Conservation (phyloP, 2,329 filamentous ascomycete species). For the Polychaeton citri region DNA sequence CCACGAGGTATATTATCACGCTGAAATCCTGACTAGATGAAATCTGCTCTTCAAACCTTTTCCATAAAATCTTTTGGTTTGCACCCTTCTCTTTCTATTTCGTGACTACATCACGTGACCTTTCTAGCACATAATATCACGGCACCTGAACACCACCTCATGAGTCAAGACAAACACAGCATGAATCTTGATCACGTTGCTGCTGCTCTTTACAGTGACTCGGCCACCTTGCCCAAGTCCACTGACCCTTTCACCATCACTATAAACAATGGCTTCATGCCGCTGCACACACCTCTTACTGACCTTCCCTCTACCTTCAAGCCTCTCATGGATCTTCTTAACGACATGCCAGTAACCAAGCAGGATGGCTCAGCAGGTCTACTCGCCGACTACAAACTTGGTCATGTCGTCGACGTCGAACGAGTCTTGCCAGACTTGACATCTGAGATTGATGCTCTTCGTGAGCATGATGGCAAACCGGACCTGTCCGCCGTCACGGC, state of each 20-base stretch:
- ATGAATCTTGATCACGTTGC: not conserved
- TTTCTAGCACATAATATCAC: not conserved
- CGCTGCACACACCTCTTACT: conserved; percentile 37
- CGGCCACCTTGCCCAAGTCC: not conserved
- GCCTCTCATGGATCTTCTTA: conserved; percentile 55
- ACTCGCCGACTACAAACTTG: conserved; percentile 60
- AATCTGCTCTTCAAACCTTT: not conserved
- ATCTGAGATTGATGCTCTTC: conserved; percentile 38
- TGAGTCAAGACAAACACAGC: not conserved
- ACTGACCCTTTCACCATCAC: conserved; percentile 55
- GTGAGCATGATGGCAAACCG: conserved; percentile 43
- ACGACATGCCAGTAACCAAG: conserved; percentile 68
- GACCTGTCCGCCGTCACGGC: conserved; percentile 74
- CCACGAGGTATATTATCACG: not conserved
- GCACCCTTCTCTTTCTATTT: too few species aligned
- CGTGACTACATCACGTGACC: not conserved
- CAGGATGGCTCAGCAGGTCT: conserved; percentile 61
- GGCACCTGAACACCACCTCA: not conserved
- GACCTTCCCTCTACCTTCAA: conserved; percentile 62
- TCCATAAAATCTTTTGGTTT: too few species aligned
- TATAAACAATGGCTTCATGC: conserved; percentile 60
- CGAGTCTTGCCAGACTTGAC: conserved; percentile 67
- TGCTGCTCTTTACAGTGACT: not conserved
- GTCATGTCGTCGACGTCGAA: conserved; percentile 49
- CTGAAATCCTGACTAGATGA: not conserved